phyloP scores from a whole-genome alignment of 352 stramenopile genomes.

The Phytophthora foliorum region DNA sequence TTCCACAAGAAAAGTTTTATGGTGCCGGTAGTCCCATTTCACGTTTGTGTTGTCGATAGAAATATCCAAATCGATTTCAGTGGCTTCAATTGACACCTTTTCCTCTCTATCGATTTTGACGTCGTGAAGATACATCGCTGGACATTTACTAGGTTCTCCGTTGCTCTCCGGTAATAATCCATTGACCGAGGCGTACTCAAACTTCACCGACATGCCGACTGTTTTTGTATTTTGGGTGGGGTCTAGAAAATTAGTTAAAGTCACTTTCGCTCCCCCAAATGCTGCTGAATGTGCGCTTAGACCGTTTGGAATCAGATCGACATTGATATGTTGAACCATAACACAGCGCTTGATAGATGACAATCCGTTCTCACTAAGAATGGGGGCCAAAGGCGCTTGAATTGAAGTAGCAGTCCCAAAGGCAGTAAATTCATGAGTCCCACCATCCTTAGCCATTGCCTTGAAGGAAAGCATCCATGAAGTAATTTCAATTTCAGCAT shows the following conservation, averaged over 20 bases:
- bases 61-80: conserved; percentile 44
- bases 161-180: conserved; percentile 16
- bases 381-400: conserved; percentile 21
- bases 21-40: conserved; percentile 46
- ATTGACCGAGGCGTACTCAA: conserved; percentile 40
- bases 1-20: conserved; percentile 46
- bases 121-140: conserved; percentile 36
- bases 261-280: conserved; percentile 30
- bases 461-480: conserved; percentile 38
- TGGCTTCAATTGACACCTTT: conserved; percentile 27
- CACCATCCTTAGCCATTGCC: conserved; percentile 20
- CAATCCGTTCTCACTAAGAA: conserved; percentile 17
- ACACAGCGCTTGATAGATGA: conserved; percentile 26
- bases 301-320: conserved; percentile 28
- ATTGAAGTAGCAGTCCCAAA: conserved; percentile 31
- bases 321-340: conserved; percentile 25
- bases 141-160: conserved; percentile 10
- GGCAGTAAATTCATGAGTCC: conserved; percentile 26
- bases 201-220: conserved; percentile 14
- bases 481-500: conserved; percentile 29
- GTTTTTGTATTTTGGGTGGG: conserved; percentile 19
- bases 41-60: conserved; percentile 36
- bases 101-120: conserved; percentile 40
- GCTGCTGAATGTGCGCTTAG: conserved; percentile 23
- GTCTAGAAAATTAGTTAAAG: conserved; percentile 9